A percentile compares a stretch with the other conserved stretches of the same genome.
phyloP scores from a whole-genome alignment of 768 basidiomycete genomes.

The Pleurotus platypus region DNA sequence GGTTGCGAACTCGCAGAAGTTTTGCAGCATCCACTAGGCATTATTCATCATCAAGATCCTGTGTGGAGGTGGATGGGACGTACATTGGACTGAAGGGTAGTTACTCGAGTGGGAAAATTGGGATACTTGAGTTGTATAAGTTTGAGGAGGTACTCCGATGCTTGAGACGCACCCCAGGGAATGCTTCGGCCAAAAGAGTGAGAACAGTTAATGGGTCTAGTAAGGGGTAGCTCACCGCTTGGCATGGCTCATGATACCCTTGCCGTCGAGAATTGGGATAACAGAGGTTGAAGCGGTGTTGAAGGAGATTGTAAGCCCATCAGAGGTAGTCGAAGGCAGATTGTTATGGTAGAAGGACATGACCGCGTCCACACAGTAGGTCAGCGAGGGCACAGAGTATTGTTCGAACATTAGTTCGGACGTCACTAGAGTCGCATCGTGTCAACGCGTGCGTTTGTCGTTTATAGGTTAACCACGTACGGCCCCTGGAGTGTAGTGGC shows the following conservation, averaged over 20 bases:
- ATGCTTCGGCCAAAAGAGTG: constrained; percentile 47
- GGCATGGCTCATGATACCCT: constrained; percentile 77
- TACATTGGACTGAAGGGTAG: constrained; percentile 73
- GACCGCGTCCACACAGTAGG: constrained; percentile 85
- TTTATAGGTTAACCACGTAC: constrained; percentile 42
- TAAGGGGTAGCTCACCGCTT: constrained; percentile 57
- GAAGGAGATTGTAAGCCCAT: constrained; percentile 88
- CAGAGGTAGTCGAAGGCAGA: constrained; percentile 35
- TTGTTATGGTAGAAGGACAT: constrained; percentile 92
- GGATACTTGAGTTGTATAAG: constrained; percentile 95
- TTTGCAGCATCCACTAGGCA: constrained; percentile 84
- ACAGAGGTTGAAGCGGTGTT: constrained; percentile 90
- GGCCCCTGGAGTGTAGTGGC: constrained; percentile 80
- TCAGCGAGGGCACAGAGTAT: constrained; percentile 80
- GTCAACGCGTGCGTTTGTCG: background rate
- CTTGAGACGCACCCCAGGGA: constrained; percentile 90
- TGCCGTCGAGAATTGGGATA: constrained; percentile 82
- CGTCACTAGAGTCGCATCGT: constrained; percentile 57
- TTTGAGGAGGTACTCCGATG: constrained; percentile 89
- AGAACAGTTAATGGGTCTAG: too few species aligned
- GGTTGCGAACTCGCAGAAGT: constrained; percentile 76
- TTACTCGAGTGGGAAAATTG: constrained; percentile 84
- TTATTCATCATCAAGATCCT: background rate
- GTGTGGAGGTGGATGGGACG: constrained; percentile 15
- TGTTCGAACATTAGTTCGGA: constrained; percentile 96